These are phyloP conservation scores for Priceomyces medius DNA, from an alignment of 805 yeast genomes.

Conservation along the genomic window DNA sequence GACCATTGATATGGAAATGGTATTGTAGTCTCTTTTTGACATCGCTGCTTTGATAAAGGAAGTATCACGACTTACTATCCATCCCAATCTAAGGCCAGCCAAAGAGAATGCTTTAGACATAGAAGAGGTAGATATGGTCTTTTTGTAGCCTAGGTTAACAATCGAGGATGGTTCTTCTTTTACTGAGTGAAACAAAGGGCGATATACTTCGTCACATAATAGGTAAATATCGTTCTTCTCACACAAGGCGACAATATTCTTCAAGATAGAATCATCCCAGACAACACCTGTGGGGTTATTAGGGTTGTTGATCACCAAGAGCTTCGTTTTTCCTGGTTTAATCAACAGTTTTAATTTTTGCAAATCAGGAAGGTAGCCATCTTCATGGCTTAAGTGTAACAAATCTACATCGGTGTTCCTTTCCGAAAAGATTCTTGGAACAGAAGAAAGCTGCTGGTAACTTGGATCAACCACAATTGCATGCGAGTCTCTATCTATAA, in stretches of 20 bases:
- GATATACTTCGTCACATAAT: constrained; percentile 53
- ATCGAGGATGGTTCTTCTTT: constrained; percentile 42
- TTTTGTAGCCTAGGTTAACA: constrained; percentile 39
- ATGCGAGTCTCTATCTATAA: constrained; percentile 46
- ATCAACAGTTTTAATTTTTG: constrained; percentile 26
- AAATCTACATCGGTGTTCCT: constrained; percentile 30
- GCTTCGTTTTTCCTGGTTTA: constrained; percentile 36
- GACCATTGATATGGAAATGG: constrained; percentile 46
- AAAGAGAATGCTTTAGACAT: constrained; percentile 54
- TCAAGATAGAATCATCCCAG: constrained; percentile 32
- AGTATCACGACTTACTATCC: constrained; percentile 44
- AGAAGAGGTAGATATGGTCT: constrained; percentile 48
- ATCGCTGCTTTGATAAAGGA: constrained; percentile 29
- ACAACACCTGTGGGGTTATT: constrained; percentile 48
- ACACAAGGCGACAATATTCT: constrained; percentile 39
- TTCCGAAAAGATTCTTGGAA: constrained; percentile 47
- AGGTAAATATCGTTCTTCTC: constrained; percentile 29
- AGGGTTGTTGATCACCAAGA: constrained; percentile 48
- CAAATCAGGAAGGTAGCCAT: constrained; percentile 38
- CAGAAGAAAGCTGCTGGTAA: constrained; percentile 50
- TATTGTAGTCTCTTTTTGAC: constrained; percentile 49
- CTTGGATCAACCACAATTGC: constrained; percentile 49
- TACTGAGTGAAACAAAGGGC: constrained; percentile 49
- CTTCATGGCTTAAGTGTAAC: constrained; percentile 30
- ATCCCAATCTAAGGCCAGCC: constrained; percentile 55